Conservation (phyloP, 768 basidiomycete species). For the Boletus reticuloceps region DNA sequence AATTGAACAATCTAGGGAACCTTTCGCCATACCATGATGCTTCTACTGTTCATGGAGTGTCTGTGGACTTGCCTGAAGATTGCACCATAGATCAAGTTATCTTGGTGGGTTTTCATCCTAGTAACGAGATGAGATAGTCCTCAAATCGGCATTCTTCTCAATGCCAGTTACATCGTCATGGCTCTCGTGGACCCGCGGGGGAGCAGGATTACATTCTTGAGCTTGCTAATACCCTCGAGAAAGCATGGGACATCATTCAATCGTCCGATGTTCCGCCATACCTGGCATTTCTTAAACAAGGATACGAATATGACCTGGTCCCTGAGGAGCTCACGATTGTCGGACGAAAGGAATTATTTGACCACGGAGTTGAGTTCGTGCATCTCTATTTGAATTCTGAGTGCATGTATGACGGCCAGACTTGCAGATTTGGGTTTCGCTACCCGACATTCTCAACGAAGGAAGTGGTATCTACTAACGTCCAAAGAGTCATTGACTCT, state of each 20-base stretch:
- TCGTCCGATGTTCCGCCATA: constrained; percentile 29
- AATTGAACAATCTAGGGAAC: constrained; percentile 29
- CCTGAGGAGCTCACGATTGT: constrained; percentile 35
- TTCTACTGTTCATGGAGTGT: constrained; percentile 26
- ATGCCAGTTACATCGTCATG: constrained; percentile 40
- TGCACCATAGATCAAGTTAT: constrained; percentile 41
- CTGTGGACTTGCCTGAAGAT: constrained; percentile 34
- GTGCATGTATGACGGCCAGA: not conserved
- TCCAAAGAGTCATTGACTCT: constrained; percentile 36
- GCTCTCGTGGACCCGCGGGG: constrained; percentile 35
- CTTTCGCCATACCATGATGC: constrained; percentile 38
- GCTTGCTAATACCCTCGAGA: constrained; percentile 32
- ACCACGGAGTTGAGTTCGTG: constrained; percentile 39
- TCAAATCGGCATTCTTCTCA: not conserved
- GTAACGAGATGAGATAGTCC: not conserved
- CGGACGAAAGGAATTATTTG: constrained; percentile 38
- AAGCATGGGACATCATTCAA: constrained; percentile 21
- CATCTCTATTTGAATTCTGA: not conserved
- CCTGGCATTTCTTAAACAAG: constrained; percentile 37
- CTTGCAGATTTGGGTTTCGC: constrained; percentile 18
- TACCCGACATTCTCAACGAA: constrained; percentile 20
- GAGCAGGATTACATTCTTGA: constrained; percentile 29
- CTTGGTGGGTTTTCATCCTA: constrained; percentile 26
- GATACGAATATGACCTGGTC: constrained; percentile 33
- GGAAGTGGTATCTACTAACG: constrained; percentile 7